These are phyloP conservation scores for Amaranthus hypochondriacus DNA, from an alignment of 148 eudicot genomes.

Conservation along the genomic window DNA sequence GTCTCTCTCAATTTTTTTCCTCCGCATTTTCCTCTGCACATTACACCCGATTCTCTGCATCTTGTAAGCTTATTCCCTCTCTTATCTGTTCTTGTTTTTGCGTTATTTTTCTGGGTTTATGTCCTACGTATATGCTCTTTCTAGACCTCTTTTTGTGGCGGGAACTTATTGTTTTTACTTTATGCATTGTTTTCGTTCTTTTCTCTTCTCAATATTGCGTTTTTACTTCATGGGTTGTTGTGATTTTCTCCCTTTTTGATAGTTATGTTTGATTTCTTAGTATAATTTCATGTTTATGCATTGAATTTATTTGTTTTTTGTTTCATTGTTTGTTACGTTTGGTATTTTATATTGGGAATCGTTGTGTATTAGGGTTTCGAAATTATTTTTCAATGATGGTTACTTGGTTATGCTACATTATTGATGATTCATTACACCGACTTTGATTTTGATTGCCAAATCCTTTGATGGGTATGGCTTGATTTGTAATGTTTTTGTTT, in stretches of 20 bases:
- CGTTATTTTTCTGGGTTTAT: neutral
- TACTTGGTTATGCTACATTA: neutral
- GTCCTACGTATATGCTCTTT: constrained; percentile 1
- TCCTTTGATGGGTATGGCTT: constrained; percentile 22
- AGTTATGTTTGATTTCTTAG: constrained; percentile 5
- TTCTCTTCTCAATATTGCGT: neutral
- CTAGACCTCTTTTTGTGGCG: constrained; percentile 27
- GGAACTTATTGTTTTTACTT: constrained; percentile 10
- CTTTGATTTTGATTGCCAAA: constrained; percentile 11
- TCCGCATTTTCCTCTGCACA: constrained; percentile 10
- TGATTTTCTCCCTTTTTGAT: neutral
- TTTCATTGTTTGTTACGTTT: constrained; percentile 6
- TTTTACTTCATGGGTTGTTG: constrained; percentile 13
- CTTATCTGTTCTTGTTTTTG: neutral
- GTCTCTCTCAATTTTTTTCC: neutral
- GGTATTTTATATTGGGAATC: constrained; percentile 6
- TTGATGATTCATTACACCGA: constrained; percentile 13
- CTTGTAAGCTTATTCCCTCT: constrained; percentile 26
- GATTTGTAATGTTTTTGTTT: constrained; percentile 17
- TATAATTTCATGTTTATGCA: constrained; percentile 2
- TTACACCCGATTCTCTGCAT: constrained; percentile 12
- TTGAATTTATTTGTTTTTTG: neutral
- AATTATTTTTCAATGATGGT: neutral
- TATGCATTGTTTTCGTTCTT: neutral
- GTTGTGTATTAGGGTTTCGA: constrained; percentile 26